Conservation (phyloP, 2,329 filamentous ascomycete species). For the Colletotrichum sp. region DNA sequence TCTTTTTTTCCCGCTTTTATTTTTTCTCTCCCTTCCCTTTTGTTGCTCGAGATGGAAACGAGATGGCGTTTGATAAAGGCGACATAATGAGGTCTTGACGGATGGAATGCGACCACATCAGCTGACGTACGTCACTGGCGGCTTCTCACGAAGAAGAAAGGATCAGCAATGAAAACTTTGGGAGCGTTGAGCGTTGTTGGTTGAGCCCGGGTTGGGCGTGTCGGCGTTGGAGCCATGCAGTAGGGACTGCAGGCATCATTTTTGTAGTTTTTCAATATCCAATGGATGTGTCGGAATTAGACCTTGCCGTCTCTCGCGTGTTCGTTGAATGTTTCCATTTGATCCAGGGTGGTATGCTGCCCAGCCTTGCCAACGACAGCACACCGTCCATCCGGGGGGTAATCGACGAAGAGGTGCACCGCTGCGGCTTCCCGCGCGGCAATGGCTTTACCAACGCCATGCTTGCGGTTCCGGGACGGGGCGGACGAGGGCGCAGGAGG, state of each 20-base stretch:
- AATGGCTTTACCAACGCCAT: not conserved
- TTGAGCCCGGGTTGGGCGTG: slow-evolving; percentile 7
- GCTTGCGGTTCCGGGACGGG: not conserved
- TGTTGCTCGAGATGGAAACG: slow-evolving; percentile 13
- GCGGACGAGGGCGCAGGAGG: not conserved
- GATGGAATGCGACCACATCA: slow-evolving; percentile 9
- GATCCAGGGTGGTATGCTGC: not conserved
- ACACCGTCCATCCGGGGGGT: not conserved
- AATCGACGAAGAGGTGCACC: not conserved
- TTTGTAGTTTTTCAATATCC: slow-evolving; percentile 20
- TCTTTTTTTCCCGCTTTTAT: not conserved
- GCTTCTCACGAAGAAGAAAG: slow-evolving; percentile 4
- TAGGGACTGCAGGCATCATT: slow-evolving; percentile 12
- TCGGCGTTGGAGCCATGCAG: slow-evolving; percentile 16
- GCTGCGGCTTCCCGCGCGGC: not conserved
- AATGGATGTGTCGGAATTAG: slow-evolving; percentile 7
- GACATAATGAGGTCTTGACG: slow-evolving; percentile 14
- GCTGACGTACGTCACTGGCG: not conserved
- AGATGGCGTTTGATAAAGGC: slow-evolving; percentile 18
- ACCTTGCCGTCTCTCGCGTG: not conserved
- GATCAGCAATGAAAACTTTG: slow-evolving; percentile 18
- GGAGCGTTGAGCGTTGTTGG: slow-evolving; percentile 18
- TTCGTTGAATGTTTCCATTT: not conserved
- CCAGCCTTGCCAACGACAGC: not conserved
- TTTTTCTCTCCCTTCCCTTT: not conserved